A percentile compares a stretch with the other conserved stretches of the same genome.
phyloP scores from a whole-genome alignment of 2,329 filamentous ascomycete species.

The Xylariaceae sp. region DNA sequence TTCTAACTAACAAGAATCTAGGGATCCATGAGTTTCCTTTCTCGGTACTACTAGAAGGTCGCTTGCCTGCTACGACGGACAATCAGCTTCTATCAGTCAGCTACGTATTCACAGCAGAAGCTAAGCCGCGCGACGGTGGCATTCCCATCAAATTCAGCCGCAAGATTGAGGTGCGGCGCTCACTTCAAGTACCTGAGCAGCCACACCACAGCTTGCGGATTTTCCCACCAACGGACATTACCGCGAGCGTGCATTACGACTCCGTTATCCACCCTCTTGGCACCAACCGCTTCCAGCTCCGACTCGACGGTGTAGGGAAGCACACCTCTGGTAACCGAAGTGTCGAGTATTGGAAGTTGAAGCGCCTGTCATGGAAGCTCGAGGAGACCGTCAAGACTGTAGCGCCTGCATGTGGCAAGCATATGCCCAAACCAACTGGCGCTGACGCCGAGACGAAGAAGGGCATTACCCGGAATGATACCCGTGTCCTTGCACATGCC shows the following conservation, averaged over 20 bases:
- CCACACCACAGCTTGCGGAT: slow-evolving; percentile 90
- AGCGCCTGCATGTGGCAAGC: slow-evolving; percentile 76
- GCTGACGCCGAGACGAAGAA: slow-evolving; percentile 44
- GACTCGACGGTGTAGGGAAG: slow-evolving; percentile 80
- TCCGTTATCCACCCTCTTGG: slow-evolving; percentile 84
- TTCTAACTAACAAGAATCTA: slow-evolving; percentile 30
- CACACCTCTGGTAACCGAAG: slow-evolving; percentile 67
- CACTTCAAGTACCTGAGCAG: slow-evolving; percentile 68
- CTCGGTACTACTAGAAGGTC: slow-evolving; percentile 78
- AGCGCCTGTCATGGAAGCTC: slow-evolving; percentile 89
- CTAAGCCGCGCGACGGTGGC: slow-evolving; percentile 59
- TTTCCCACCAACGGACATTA: slow-evolving; percentile 94
- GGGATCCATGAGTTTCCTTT: slow-evolving; percentile 81
- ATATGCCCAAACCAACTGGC: slow-evolving; percentile 52
- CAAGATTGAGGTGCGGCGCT: slow-evolving; percentile 72
- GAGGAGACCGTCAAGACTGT: slow-evolving; percentile 82
- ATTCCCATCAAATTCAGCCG: slow-evolving; percentile 61
- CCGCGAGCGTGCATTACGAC: slow-evolving; percentile 77
- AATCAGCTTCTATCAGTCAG: slow-evolving; percentile 69
- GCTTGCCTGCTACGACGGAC: slow-evolving; percentile 81
- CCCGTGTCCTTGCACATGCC: slow-evolving; percentile 73
- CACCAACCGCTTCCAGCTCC: slow-evolving; percentile 74
- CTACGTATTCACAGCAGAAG: slow-evolving; percentile 73
- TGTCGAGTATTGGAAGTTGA: slow-evolving; percentile 78
- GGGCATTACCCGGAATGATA: slow-evolving; percentile 70